Evolutionary conservation across 345 rosid species (phyloP).

Genomic region (Citrus mangshanensis): DNA sequence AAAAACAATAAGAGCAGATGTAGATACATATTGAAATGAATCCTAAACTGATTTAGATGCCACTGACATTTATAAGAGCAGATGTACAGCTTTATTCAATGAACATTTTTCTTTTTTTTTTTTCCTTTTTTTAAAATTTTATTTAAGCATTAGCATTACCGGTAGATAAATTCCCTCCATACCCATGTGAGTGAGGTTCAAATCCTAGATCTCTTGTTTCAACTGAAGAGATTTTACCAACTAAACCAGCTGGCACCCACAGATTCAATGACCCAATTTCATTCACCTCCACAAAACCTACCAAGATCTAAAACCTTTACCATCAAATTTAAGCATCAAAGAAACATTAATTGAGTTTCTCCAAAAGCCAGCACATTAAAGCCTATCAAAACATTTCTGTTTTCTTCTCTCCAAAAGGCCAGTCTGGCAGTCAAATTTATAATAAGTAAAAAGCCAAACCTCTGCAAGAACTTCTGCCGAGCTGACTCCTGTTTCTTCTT

Average conservation of each 20-base stretch:
- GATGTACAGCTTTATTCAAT: background rate
- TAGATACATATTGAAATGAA: background rate
- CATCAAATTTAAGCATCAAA: background rate
- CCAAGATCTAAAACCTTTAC: background rate
- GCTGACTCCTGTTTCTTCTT: slow-evolving; percentile 85
- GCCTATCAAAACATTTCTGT: background rate
- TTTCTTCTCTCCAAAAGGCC: background rate
- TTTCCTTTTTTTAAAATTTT: too few species aligned
- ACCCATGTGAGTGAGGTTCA: too few species aligned
- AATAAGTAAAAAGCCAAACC: slow-evolving; percentile 39
- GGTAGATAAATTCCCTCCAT: too few species aligned
- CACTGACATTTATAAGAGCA: background rate
- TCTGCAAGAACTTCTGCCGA: slow-evolving; percentile 80
- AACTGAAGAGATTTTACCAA: too few species aligned
- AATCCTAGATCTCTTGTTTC: too few species aligned
- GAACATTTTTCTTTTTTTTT: background rate
- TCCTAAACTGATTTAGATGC: background rate
- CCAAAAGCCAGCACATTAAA: background rate
- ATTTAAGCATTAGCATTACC: too few species aligned
- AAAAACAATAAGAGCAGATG: background rate
- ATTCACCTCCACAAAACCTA: background rate
- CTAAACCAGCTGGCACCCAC: too few species aligned
- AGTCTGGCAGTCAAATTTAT: background rate
- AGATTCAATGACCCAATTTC: background rate
- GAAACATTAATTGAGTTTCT: background rate